These are phyloP conservation scores for Boletus reticulatus DNA, from an alignment of 768 basidiomycete genomes.

Conservation along the genomic window DNA sequence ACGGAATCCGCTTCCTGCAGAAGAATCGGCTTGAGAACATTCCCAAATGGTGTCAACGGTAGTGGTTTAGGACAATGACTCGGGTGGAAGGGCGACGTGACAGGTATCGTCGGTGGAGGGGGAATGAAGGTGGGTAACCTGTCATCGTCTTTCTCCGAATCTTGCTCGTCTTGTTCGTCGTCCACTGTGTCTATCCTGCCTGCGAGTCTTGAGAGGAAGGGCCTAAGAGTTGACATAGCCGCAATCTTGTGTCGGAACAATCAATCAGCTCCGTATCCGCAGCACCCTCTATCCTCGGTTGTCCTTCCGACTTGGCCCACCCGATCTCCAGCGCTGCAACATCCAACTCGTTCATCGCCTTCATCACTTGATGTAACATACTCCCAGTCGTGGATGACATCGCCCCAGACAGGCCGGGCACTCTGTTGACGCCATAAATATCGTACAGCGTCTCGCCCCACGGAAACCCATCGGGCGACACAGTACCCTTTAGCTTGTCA, in stretches of 20 bases:
- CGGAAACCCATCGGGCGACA: constrained; percentile 17
- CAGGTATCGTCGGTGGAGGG: constrained; percentile 3
- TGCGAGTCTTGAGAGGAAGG: no score
- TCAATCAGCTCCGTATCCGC: constrained; percentile 18
- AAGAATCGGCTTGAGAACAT: constrained; percentile 9
- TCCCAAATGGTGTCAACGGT: constrained; percentile 39
- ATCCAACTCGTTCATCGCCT: constrained; percentile 16
- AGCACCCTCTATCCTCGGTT: constrained; percentile 16
- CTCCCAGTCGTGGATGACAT: constrained; percentile 16
- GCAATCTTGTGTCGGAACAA: neutral
- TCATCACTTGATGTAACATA: constrained; percentile 9
- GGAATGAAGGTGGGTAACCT: neutral
- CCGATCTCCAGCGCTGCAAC: constrained; percentile 12
- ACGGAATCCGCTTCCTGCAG: constrained; percentile 37
- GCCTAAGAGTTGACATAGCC: neutral
- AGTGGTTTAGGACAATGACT: constrained; percentile 39
- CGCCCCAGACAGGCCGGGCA: neutral
- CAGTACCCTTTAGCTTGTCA: constrained; percentile 14
- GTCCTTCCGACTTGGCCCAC: constrained; percentile 23
- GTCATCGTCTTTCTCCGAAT: neutral
- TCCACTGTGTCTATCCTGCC: no score
- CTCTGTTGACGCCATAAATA: constrained; percentile 12
- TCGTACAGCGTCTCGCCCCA: constrained; percentile 32
- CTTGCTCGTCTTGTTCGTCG: no score
- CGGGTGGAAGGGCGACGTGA: constrained; percentile 30